Conservation (phyloP, 2,329 filamentous ascomycete genomes). For the Apiospora aurea region DNA sequence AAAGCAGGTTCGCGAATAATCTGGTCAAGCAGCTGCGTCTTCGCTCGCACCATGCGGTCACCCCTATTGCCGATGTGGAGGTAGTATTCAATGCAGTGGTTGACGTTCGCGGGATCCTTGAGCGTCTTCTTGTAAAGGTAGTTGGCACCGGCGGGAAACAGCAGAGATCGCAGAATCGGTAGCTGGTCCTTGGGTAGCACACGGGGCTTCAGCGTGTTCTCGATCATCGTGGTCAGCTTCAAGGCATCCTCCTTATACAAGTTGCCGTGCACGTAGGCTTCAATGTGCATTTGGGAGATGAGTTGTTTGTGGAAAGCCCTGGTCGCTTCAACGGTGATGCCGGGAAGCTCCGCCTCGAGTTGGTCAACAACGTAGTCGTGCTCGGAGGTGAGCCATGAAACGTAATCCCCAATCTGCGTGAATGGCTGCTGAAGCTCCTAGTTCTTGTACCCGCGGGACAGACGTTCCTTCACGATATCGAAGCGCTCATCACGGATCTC, state of each 20-base stretch:
- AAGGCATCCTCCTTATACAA: conserved; percentile 93
- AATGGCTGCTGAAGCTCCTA: conserved; percentile 89
- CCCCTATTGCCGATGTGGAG: conserved; percentile 73
- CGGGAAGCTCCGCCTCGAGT: conserved; percentile 76
- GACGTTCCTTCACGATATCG: conserved; percentile 86
- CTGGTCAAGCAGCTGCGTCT: conserved; percentile 82
- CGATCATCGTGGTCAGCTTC: conserved; percentile 81
- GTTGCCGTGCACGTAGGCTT: conserved; percentile 90
- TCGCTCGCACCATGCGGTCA: conserved; percentile 75
- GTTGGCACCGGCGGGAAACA: conserved; percentile 82
- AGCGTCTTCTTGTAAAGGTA: conserved; percentile 82
- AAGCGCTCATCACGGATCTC: conserved; percentile 88
- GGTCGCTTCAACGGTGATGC: conserved; percentile 77
- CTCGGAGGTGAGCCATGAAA: conserved; percentile 80
- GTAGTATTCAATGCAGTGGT: conserved; percentile 83
- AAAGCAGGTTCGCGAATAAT: conserved; percentile 94
- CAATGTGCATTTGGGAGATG: conserved; percentile 84
- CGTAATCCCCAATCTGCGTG: conserved; percentile 84
- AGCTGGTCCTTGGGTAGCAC: conserved; percentile 79
- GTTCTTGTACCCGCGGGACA: conserved; percentile 80
- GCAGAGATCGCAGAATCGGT: conserved; percentile 77
- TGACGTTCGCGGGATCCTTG: conserved; percentile 87
- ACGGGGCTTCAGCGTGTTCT: conserved; percentile 77
- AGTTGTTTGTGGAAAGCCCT: conserved; percentile 81
- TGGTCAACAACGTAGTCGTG: conserved; percentile 82